Base-by-base conservation (phyloP, 805 yeast species). In the Ascoidea rubescens region DNA sequence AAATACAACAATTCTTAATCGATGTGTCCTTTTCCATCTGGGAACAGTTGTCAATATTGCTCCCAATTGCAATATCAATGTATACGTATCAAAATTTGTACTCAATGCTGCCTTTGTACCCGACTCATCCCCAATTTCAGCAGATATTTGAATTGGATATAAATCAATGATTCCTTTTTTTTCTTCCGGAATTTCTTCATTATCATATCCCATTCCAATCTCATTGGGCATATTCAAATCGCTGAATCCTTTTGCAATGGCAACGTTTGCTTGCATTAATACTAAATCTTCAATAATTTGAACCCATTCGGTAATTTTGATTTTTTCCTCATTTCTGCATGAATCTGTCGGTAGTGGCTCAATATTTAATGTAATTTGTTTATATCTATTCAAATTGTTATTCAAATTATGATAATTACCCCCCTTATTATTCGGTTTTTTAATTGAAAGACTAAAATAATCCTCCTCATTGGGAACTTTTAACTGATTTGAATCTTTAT, bases 121-220 rank as follows among this genome's bases (percentile, higher is more conserved):
- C 51, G 78, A 74, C 30, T 75, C 77, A 52, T 82, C 79, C 48
- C 79, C 73, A 50, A 87, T 78, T 47, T 82, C 80, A 0, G 95
- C 91, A 4, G 95, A 82, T 97, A 93, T 93, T 61, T 93, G 99
- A 58, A 93, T 90, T 0, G 99, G 99, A 64, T 95, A 93, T 45
- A 93, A 68, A 64, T 93, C 99, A 60, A 93, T 89, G 57, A 70
- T 83, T 56, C 75, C 73, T 55, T 72, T 74, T 31, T 66, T 60
- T 1, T 61, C 58, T 14, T 62, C 60, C 2, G 61, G 58, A 17
- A 68, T 49, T 12, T 62, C 63, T 4, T 64, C 53, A 47, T 67
- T 71, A 8, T 55, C 59, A 30, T 32, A 37, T 5, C 16, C 31
- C 5, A 47, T 47, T 3, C 44, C 50, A 6, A 63, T 58, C 16